Conservation (phyloP, 805 yeast species). For the Saturnispora diversa region DNA sequence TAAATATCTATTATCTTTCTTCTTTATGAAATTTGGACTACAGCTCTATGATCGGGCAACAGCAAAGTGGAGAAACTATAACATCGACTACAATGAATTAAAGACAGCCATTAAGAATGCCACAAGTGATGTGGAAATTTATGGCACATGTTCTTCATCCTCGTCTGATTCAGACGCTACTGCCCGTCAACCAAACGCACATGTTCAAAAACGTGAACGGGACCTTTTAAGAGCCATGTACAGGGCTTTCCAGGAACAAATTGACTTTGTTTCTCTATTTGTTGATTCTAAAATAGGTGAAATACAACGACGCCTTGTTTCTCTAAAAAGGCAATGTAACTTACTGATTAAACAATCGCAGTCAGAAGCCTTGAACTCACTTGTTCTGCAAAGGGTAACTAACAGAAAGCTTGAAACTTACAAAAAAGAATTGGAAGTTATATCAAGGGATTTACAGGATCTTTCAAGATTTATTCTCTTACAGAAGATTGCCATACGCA, state of each 20-base stretch:
- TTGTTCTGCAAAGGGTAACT: constrained; percentile 18
- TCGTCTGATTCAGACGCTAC: constrained; percentile 16
- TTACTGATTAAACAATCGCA: constrained; percentile 20
- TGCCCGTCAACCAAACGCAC: not conserved
- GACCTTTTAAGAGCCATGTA: constrained; percentile 29
- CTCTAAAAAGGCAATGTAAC: constrained; percentile 22
- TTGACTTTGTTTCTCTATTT: constrained; percentile 53
- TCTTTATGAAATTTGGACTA: constrained; percentile 78
- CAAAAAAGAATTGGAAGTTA: constrained; percentile 34
- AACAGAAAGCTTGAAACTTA: constrained; percentile 21
- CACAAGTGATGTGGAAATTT: constrained; percentile 31
- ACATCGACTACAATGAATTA: constrained; percentile 73
- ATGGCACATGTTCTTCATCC: constrained; percentile 11
- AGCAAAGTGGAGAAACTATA: constrained; percentile 81
- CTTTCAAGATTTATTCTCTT: constrained; percentile 62
- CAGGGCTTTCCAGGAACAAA: constrained; percentile 46
- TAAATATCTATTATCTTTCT: not conserved
- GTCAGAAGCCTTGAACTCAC: constrained; percentile 7
- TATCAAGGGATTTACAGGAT: constrained; percentile 49
- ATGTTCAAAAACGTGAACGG: constrained; percentile 19
- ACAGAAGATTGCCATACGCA: constrained; percentile 66
- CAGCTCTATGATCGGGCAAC: constrained; percentile 68
- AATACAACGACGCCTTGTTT: constrained; percentile 41
- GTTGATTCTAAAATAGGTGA: constrained; percentile 64
- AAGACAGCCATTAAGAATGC: constrained; percentile 56